Evolutionary conservation across 306 rosid genomes (phyloP).

Genomic region (Phaseolus lunatus): DNA sequence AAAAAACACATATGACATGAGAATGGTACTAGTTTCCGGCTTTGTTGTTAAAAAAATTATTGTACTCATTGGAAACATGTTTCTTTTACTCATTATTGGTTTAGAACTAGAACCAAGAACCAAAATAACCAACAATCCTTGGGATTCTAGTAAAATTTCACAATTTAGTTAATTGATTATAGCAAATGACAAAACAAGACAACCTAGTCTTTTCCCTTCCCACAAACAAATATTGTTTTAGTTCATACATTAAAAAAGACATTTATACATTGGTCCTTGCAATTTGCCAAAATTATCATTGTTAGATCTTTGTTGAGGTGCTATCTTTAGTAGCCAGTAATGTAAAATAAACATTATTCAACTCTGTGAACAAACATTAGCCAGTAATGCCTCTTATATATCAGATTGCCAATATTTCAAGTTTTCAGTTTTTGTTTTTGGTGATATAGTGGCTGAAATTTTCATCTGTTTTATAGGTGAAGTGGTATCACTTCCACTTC

Average conservation of each 20-base stretch:
- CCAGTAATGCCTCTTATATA: not conserved
- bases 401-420: constrained; percentile 26
- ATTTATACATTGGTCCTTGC: not conserved
- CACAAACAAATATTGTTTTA: not conserved
- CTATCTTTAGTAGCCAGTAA: not conserved
- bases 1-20: constrained; percentile 4
- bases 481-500: constrained; percentile 71
- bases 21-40: constrained; percentile 28
- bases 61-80: constrained; percentile 16
- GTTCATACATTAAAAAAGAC: not conserved
- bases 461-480: constrained; percentile 67
- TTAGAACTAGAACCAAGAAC: not conserved
- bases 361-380: not conserved
- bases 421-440: constrained; percentile 32
- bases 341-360: not conserved
- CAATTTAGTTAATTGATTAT: constrained; percentile 6
- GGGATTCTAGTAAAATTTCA: not conserved
- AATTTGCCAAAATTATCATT: not conserved
- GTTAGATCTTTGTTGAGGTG: not conserved
- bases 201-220: not conserved
- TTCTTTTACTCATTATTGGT: constrained; percentile 20
- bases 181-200: not conserved
- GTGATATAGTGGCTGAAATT: constrained; percentile 34
- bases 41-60: constrained; percentile 19
- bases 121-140: not conserved